phyloP scores from a whole-genome alignment of 345 rosid species.

The Erodium maritimum region DNA sequence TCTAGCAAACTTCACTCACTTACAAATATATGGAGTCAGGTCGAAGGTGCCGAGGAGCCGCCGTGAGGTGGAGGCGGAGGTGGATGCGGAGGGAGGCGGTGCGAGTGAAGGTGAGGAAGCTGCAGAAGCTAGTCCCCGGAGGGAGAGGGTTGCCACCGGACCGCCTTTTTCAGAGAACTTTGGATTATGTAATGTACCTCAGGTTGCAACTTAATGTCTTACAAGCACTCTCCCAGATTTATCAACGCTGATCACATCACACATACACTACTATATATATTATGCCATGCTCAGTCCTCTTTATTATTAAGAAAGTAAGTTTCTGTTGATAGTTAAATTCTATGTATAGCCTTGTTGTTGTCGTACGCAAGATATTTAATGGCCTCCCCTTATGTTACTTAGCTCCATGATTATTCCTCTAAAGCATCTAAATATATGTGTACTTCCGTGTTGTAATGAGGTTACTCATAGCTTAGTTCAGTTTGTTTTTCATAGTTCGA shows the following conservation, averaged over 20 bases:
- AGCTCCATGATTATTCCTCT: too few relatives aligned
- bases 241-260: constrained; percentile 2
- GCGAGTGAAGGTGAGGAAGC: constrained; percentile 47
- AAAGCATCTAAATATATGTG: too few relatives aligned
- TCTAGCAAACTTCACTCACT: neutral
- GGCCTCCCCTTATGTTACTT: too few relatives aligned
- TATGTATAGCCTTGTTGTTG: too few relatives aligned
- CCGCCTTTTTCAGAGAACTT: constrained; percentile 41
- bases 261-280: too few relatives aligned
- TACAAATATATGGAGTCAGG: neutral
- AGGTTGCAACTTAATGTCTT: constrained; percentile 43
- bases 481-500: too few relatives aligned
- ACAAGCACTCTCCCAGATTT: constrained; percentile 46
- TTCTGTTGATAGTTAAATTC: too few relatives aligned
- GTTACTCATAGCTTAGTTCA: too few relatives aligned
- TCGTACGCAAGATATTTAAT: too few relatives aligned
- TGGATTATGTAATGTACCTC: constrained; percentile 51
- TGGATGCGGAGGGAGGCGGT: constrained; percentile 12
- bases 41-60: neutral
- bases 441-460: too few relatives aligned
- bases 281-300: too few relatives aligned
- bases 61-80: constrained; percentile 6
- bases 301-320: too few relatives aligned
- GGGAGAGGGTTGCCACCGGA: constrained; percentile 50
- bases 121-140: constrained; percentile 61